Base-by-base conservation (phyloP, 2,329 filamentous ascomycete genomes). In the Fusarium sp. region DNA sequence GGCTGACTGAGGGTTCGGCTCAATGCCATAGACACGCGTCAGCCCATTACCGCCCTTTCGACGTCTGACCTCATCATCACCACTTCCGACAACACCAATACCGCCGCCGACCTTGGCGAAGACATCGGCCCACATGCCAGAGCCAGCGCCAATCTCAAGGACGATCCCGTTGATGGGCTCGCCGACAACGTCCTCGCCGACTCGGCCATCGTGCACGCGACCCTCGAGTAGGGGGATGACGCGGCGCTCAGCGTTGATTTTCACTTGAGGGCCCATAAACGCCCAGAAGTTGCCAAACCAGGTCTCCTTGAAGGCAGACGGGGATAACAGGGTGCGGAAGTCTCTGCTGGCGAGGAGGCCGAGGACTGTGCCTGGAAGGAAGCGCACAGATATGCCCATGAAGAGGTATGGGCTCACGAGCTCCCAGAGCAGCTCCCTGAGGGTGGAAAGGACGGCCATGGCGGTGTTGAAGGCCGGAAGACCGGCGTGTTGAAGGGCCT, bases 281-380 rank as follows among this genome's bases (percentile, higher is more conserved):
- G 78, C 78, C 90, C 90, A 92, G 79, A 92, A 91, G 41, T 79
- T 78, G 55, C 84, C 84, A 78, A 92, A 92, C 87, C 89, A 91
- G 66, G 79, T 82, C 3, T 82, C 78, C 41, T 78, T 81, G 57
- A 89, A 80, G 23, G 74, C 75, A 3, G 78, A 75, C 1, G 78
- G 81, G 16, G 82, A 84, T 46, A 86, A 52, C 16, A 88, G 78
- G 6, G 81, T 76, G 58, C 63, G 36, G 59, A 79, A 77, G 48
- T 83, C 73, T 47, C 75, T 66, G 9, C 74, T 68, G 31, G 71
- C 69, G 47, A 87, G 13, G 36, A 90, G 80, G 12, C 76, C 66
- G 37, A 79, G 36, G 51, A 91, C 75, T 1, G 89, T 89, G 27
- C 71, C 60, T 1, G 88, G 87, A 15, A 91, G 80, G 77, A 84